These are phyloP conservation scores for Escovopsis sp. DNA, from an alignment of 2,329 filamentous ascomycete genomes.

Conservation along the genomic window DNA sequence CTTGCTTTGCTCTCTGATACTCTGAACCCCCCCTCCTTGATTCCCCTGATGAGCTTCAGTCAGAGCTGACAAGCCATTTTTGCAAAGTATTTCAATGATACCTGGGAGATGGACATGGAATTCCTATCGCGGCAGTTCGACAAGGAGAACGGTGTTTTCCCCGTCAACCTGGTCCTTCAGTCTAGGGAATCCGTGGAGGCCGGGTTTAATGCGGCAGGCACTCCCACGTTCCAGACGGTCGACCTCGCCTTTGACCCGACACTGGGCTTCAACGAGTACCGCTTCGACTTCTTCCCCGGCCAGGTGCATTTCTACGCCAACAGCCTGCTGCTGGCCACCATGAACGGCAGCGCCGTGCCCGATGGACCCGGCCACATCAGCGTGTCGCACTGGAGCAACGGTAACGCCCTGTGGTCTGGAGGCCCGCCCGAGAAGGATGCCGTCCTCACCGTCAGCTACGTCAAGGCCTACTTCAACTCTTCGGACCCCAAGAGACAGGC, in stretches of 20 bases:
- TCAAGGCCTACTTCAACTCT: slow-evolving; percentile 71
- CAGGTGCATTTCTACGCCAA: slow-evolving; percentile 57
- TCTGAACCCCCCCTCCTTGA: too few relatives aligned
- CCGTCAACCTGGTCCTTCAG: slow-evolving; percentile 63
- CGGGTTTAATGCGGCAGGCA: slow-evolving; percentile 47
- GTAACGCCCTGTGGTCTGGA: slow-evolving; percentile 53
- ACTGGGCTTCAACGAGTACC: slow-evolving; percentile 56
- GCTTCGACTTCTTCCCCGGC: slow-evolving; percentile 55
- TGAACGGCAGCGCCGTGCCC: slow-evolving; percentile 43
- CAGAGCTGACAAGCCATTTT: background rate
- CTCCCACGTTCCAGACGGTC: slow-evolving; percentile 40
- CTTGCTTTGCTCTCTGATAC: background rate
- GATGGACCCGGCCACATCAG: slow-evolving; percentile 47
- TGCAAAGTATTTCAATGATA: slow-evolving; percentile 57
- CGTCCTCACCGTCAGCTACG: slow-evolving; percentile 47
- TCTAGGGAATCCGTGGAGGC: slow-evolving; percentile 40
- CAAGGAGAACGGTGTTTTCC: slow-evolving; percentile 30
- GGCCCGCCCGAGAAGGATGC: slow-evolving; percentile 53
- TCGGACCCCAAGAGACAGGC: slow-evolving; percentile 21
- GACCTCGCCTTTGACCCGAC: slow-evolving; percentile 53
- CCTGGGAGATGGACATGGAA: slow-evolving; percentile 69
- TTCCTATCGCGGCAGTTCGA: slow-evolving; percentile 55
- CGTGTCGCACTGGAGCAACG: slow-evolving; percentile 67
- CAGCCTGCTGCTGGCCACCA: slow-evolving; percentile 36
- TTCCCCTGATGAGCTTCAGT: too few relatives aligned